These are phyloP conservation scores for Puya raimondii DNA, from an alignment of 176 grass and related monocot genomes.

Conservation along the genomic window DNA sequence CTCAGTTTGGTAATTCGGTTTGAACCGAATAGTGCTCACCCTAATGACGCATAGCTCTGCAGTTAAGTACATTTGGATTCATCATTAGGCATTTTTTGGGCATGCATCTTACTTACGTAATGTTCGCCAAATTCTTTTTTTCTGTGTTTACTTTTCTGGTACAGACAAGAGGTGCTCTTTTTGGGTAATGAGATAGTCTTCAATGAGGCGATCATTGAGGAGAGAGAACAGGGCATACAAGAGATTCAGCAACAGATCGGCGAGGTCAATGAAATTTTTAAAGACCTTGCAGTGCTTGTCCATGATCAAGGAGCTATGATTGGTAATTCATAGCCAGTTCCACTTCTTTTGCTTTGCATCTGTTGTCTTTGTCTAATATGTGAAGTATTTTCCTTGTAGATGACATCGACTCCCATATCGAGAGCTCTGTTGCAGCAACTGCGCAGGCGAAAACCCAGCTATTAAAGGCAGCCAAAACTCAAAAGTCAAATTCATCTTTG, in stretches of 20 bases:
- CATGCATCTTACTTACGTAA: neutral
- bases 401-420: conserved; percentile 43
- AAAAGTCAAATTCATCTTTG: conserved; percentile 49
- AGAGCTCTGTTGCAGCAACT: conserved; percentile 27
- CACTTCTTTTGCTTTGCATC: neutral
- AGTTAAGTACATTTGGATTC: neutral
- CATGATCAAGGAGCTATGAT: conserved; percentile 26
- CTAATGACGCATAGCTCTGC: neutral
- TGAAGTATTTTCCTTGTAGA: conserved; percentile 25
- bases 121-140: neutral
- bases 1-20: too few relatives aligned
- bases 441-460: conserved; percentile 25
- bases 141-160: neutral
- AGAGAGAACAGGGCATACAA: conserved; percentile 24
- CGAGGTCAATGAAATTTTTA: conserved; percentile 25
- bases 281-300: conserved; percentile 23
- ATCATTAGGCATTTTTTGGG: neutral
- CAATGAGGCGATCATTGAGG: conserved; percentile 25
- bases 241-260: conserved; percentile 24
- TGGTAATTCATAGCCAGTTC: conserved; percentile 1
- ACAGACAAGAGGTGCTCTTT: conserved; percentile 20
- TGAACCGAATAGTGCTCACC: neutral
- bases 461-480: conserved; percentile 26
- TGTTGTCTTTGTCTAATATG: neutral
- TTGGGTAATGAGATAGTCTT: conserved; percentile 22